These are phyloP conservation scores for Syzygium grande DNA, from an alignment of 345 rosid species.

Conservation along the genomic window DNA sequence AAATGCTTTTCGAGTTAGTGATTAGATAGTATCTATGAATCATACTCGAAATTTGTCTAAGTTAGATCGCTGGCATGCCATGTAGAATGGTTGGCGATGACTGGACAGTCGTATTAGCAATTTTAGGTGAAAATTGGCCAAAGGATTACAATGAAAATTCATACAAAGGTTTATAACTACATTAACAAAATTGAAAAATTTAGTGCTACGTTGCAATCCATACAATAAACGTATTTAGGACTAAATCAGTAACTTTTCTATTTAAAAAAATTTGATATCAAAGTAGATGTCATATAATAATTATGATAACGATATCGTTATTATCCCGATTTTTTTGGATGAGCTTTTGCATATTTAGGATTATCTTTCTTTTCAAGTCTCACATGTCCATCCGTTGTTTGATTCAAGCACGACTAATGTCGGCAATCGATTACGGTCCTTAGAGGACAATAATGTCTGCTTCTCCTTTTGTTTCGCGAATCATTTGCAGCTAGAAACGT, in stretches of 20 bases:
- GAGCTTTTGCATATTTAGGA: not conserved
- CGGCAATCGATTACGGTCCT: rapidly evolving
- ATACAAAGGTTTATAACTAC: not conserved
- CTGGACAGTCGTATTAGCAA: rapidly evolving
- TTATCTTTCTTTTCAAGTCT: too few relatives aligned
- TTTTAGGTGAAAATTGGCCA: rapidly evolving
- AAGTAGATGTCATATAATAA: rapidly evolving
- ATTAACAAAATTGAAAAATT: not conserved
- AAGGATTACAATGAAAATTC: not conserved
- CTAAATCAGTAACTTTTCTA: rapidly evolving
- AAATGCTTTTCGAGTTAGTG: not conserved
- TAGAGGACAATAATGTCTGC: too few relatives aligned
- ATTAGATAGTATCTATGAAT: not conserved
- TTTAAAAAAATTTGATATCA: too few relatives aligned
- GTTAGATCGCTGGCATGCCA: rapidly evolving
- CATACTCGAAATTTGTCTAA: not conserved
- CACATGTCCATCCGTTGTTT: rapidly evolving
- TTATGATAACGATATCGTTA: rapidly evolving
- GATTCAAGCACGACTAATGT: not conserved
- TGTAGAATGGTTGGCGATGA: rapidly evolving
- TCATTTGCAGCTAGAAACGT: not conserved
- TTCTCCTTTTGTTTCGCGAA: not conserved
- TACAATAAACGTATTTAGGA: not conserved
- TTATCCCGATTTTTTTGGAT: not conserved
- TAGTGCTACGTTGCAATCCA: not conserved